Evolutionary conservation across 306 rosid genomes (phyloP), one percentile per base, ranked within the genome.

Genomic region (Fragaria ananassa): DNA sequence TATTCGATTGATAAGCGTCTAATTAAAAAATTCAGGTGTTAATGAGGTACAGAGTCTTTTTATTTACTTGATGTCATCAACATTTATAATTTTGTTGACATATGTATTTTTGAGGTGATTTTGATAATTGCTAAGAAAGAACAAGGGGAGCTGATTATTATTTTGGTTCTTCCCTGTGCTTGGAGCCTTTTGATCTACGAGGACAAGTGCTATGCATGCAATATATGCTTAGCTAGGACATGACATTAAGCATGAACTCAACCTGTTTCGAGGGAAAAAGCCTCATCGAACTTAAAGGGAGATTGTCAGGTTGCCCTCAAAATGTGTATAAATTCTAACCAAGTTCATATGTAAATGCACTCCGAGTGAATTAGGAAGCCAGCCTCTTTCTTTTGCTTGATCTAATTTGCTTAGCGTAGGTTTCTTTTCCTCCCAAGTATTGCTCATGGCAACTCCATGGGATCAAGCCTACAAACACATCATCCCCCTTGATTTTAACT

Each of bases 401-500:
- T 60, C 39, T 58, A 25, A 25, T 58, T 60, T 60, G 35, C 35
- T 27, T 5, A 23, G 4, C 6, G 8, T 25, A 58, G 5, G 61
- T 58, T 25, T 25, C 8, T 25, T 12, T 11, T 58, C 18, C 19
- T 31, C 42, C 41, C 7, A 62, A 15, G 68, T 6, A 29, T 27
- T 60, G 42, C 44, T 63, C 17, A 63, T 63, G 68, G 44, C 21
- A 60, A 60, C 19, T 34, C 41, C 68, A 6, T 34, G 5, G 21
- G 44, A 63, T 31, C 42, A 63, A 63, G 44, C 68, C 68, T 63
- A 34, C 68, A 34, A 34, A 6, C 44, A 34, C 11, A 34, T 63
- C 68, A 63, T 34, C 68, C 68, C 68, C 44, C 68, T 63, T 34
- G 68, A 63, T n/a, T 63, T 29, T 15, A 17, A 3, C 68, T 31